A percentile compares a stretch with the other conserved stretches of the same genome.
These are phyloP conservation scores for Radiomyces spectabilis DNA, from an alignment of 192 early-diverging fungal genomes.

Conservation along the genomic window DNA sequence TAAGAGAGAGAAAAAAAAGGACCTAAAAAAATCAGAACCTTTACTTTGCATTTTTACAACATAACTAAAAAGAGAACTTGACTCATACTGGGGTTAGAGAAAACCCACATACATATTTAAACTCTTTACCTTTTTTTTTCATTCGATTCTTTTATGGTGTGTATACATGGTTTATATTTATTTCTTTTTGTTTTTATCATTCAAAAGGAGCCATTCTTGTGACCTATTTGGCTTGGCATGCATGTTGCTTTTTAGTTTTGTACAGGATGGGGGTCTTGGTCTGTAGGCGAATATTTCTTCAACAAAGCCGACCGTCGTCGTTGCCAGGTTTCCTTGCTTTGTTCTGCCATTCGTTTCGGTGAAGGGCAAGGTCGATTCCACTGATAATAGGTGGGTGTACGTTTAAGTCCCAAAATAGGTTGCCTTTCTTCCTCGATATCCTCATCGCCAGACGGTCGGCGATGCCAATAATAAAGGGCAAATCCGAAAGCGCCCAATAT, in stretches of 20 bases:
- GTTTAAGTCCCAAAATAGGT: not conserved
- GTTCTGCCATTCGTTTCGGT: not conserved
- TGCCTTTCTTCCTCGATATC: slow-evolving; percentile 14
- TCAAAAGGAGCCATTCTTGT: too few relatives aligned
- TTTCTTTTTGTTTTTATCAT: not conserved
- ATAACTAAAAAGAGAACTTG: too few relatives aligned
- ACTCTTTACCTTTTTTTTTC: not conserved
- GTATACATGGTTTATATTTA: not conserved
- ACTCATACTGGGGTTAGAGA: too few relatives aligned
- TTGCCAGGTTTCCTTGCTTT: slow-evolving; percentile 7
- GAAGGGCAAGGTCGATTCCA: slow-evolving; percentile 11
- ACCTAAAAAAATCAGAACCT: too few relatives aligned
- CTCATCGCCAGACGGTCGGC: too few relatives aligned
- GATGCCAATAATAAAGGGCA: too few relatives aligned
- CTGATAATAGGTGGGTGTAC: slow-evolving; percentile 12
- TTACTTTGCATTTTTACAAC: too few relatives aligned
- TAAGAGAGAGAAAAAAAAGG: not conserved
- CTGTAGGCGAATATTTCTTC: slow-evolving; percentile 11
- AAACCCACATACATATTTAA: too few relatives aligned
- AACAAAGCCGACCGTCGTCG: slow-evolving; percentile 8
- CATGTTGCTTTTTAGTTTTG: not conserved
- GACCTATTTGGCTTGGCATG: too few relatives aligned
- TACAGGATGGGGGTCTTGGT: not conserved
- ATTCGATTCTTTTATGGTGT: not conserved
- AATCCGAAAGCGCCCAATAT: too few relatives aligned